These are phyloP conservation scores for Psilocybe cubensis DNA, from an alignment of 768 basidiomycete species.

Conservation along the genomic window DNA sequence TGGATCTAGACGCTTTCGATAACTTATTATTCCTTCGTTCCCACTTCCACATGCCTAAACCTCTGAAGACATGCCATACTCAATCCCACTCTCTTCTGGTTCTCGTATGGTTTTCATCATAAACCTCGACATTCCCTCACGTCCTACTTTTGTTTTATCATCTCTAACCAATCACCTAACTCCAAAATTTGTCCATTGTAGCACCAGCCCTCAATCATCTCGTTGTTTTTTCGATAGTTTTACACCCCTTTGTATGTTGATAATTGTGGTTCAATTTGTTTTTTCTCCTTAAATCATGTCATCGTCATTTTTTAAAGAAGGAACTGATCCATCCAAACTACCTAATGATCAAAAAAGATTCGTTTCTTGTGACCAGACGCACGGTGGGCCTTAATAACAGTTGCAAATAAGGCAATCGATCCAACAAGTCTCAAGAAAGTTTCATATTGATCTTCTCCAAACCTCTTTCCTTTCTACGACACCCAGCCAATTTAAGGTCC, in stretches of 20 bases:
- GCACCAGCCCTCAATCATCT: constrained; percentile 9
- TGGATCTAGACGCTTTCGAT: constrained; percentile 5
- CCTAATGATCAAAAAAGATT: too few relatives aligned
- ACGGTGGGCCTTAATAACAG: too few relatives aligned
- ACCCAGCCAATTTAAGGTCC: too few relatives aligned
- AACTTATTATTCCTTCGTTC: constrained; percentile 9
- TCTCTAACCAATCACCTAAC: not conserved
- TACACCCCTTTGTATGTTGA: not conserved
- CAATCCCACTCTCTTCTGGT: not conserved
- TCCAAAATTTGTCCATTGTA: constrained; percentile 13
- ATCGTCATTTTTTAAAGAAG: too few relatives aligned
- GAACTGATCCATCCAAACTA: too few relatives aligned
- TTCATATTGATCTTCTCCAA: too few relatives aligned
- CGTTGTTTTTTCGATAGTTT: constrained; percentile 7
- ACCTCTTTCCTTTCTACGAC: too few relatives aligned
- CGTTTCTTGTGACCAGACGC: too few relatives aligned
- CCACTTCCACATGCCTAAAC: constrained; percentile 1
- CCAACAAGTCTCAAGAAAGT: too few relatives aligned
- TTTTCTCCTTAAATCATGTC: not conserved
- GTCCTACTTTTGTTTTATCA: not conserved
- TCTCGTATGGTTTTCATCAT: not conserved
- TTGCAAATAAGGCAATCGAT: too few relatives aligned
- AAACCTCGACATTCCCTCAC: not conserved
- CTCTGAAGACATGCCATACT: not conserved
- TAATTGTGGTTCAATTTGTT: not conserved